phyloP scores from a whole-genome alignment of 257 asterid genomes.

The Prunella vulgaris region DNA sequence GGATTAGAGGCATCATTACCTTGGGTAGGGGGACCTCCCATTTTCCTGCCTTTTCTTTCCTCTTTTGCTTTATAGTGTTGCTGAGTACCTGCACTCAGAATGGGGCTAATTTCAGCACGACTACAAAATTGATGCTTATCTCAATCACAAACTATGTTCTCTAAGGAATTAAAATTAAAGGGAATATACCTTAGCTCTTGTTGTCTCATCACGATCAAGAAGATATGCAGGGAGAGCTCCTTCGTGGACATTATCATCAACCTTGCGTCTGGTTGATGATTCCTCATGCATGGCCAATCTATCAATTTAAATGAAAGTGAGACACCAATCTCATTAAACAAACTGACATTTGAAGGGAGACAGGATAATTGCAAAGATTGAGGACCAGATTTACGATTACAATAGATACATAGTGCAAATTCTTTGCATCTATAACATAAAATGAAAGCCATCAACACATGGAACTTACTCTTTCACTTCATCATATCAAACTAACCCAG shows the following conservation, averaged over 20 bases:
- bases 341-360: background rate
- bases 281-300: constrained; percentile 92
- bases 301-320: constrained; percentile 16
- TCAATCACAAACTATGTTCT: background rate
- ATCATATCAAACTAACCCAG: background rate
- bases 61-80: constrained; percentile 92
- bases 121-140: background rate
- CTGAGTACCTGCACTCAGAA: constrained; percentile 60
- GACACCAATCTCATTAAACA: constrained; percentile 5
- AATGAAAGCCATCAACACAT: background rate
- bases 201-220: constrained; percentile 90
- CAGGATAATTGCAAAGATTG: background rate
- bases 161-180: background rate
- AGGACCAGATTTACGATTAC: background rate
- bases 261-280: constrained; percentile 74
- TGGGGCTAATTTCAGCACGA: constrained; percentile 4
- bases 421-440: background rate
- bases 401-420: background rate
- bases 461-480: constrained; percentile 1
- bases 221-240: constrained; percentile 97
- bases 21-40: constrained; percentile 99
- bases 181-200: constrained; percentile 70
- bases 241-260: constrained; percentile 78
- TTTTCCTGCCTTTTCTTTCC: constrained; percentile 96
- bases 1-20: constrained; percentile 38